These are phyloP conservation scores for Ustilago esculenta DNA, from an alignment of 1,284 basidiomycete genomes.

Conservation along the genomic window DNA sequence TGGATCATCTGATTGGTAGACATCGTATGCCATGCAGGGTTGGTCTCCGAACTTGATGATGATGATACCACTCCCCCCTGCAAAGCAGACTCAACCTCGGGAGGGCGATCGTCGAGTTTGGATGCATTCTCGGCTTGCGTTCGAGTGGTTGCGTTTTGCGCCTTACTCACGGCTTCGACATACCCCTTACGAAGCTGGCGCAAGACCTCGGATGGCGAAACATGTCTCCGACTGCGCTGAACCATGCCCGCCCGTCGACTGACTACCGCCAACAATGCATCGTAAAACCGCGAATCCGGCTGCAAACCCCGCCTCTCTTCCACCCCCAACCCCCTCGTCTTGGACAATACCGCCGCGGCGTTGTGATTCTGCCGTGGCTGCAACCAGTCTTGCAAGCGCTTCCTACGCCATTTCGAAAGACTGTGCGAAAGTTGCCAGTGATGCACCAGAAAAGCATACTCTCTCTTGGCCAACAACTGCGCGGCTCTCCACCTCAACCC, in stretches of 20 bases:
- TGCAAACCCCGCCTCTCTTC: not conserved
- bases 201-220: slow-evolving; percentile 14
- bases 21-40: too few relatives aligned
- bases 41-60: too few relatives aligned
- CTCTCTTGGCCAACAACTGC: slow-evolving; percentile 19
- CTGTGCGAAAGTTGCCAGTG: slow-evolving; percentile 19
- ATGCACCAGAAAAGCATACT: slow-evolving; percentile 32
- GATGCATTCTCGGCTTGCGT: too few relatives aligned
- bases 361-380: not conserved
- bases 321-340: not conserved
- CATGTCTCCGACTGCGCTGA: slow-evolving; percentile 18
- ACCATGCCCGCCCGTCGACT: slow-evolving; percentile 35
- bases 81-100: too few relatives aligned
- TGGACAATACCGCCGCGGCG: too few relatives aligned
- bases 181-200: slow-evolving; percentile 23
- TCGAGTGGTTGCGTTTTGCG: too few relatives aligned
- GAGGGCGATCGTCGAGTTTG: too few relatives aligned
- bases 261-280: slow-evolving; percentile 34
- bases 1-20: slow-evolving; percentile 4
- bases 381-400: slow-evolving; percentile 14
- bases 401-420: slow-evolving; percentile 11
- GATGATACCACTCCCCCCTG: too few relatives aligned
- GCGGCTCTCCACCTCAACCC: slow-evolving; percentile 33
- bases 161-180: slow-evolving; percentile 3
- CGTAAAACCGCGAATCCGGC: slow-evolving; percentile 38